Evolutionary conservation across 257 asterid genomes (phyloP).

Genomic region (Craterostigma plantagineum): DNA sequence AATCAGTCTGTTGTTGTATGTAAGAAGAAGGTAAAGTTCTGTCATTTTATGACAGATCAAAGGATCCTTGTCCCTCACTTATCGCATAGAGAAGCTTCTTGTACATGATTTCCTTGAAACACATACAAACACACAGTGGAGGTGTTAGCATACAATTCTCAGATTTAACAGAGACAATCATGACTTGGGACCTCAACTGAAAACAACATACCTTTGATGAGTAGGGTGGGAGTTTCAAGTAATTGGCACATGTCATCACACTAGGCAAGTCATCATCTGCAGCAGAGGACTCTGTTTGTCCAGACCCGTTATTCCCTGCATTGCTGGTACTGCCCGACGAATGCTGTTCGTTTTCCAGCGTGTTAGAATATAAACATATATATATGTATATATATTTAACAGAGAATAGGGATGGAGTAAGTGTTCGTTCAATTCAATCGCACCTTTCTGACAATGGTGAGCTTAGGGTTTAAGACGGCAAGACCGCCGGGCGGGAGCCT

Average conservation of each 20-base stretch:
- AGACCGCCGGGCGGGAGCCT: conserved; percentile 98
- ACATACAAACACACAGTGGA: too few species aligned
- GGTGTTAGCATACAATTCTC: too few species aligned
- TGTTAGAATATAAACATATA: too few species aligned
- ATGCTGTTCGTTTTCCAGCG: conserved; percentile 30
- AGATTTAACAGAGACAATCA: neutral
- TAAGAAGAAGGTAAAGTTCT: too few species aligned
- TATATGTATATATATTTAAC: too few species aligned
- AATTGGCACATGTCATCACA: conserved; percentile 99
- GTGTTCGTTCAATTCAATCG: too few species aligned
- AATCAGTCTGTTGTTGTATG: too few species aligned
- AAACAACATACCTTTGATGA: conserved; percentile 55
- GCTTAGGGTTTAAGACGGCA: conserved; percentile 84
- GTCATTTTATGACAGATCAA: conserved; percentile 66
- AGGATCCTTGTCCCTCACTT: conserved; percentile 93
- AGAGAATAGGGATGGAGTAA: too few species aligned
- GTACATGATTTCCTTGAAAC: conserved; percentile 69
- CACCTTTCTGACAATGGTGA: conserved; percentile 98
- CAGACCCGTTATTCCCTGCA: conserved; percentile 33
- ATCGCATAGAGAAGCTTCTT: conserved; percentile 81
- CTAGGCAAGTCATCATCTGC: conserved; percentile 95
- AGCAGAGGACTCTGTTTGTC: conserved; percentile 43
- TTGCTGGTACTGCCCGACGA: conserved; percentile 35
- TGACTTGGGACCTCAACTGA: neutral
- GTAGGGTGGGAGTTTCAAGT: conserved; percentile 97